Base-by-base conservation (phyloP, 306 rosid species). In the Abrus precatorius region DNA sequence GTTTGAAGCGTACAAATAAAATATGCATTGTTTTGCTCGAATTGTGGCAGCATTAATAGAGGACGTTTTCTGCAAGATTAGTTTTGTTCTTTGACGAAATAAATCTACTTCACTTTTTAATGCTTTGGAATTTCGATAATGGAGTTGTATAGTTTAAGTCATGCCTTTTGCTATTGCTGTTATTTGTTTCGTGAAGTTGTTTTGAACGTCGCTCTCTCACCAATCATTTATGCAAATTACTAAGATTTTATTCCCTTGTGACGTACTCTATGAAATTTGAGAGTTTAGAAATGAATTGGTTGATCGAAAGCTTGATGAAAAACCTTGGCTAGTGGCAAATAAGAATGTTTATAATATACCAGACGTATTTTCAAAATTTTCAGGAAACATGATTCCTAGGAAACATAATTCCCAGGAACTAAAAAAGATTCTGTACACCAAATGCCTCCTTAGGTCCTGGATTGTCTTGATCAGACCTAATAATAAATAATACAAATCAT, bases 211-310 rank as follows among this genome's bases (percentile, higher is more conserved):
- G 70, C 43, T 3, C 1, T 43, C 66, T 32, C 43, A 12, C 2
- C 66, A 47, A n/a, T 14, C 29, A 32, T 73, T 73, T 29, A 40
- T 67, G 34, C 9, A 29, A 64, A 9, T 9, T 65, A 27, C 38
- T n/a, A 50, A 41, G 29, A 8, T 40, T 83, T 77, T 52, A 2
- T 65, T 59, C 36, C 7, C 53, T 14, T 44, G 52, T 67, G 38
- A 47, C 14, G 69, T 78, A 14, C 43, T 45, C 43, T 66, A 66
- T 66, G 67, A 66, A 40, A 69, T 49, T 70, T 77, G 53, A 27
- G 78, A 45, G 78, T 7, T 38, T 32, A 41, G 77, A 38, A 69
- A 3, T 30, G 44, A 40, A 12, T 65, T 47, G 44, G 3, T 33
- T 38, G 73, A 44, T 33, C 40, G 73, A 44, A 38, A 27, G 11